phyloP scores from a whole-genome alignment of 2,329 filamentous ascomycete genomes.

The Diaporthe australafricana region DNA sequence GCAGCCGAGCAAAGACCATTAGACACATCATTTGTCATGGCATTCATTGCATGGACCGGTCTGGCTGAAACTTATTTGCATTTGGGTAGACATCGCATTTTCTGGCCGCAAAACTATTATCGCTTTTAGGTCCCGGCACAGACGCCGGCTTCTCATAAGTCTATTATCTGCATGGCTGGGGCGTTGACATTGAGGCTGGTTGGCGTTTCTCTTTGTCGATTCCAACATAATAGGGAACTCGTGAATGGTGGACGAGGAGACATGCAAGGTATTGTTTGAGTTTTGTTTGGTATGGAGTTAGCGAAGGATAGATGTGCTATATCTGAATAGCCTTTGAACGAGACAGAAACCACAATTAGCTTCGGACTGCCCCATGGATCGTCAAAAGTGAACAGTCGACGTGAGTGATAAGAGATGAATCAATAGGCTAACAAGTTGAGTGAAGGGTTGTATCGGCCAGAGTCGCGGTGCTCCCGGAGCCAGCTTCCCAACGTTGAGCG shows the following conservation, averaged over 20 bases:
- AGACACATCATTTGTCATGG: slow-evolving; percentile 26
- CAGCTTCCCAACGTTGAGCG: slow-evolving; percentile 25
- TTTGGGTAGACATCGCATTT: slow-evolving; percentile 34
- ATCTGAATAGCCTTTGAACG: slow-evolving; percentile 28
- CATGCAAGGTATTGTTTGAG: slow-evolving; percentile 16
- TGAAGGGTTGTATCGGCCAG: too few species aligned
- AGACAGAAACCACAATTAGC: slow-evolving; percentile 6
- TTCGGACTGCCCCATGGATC: neutral
- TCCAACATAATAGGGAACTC: slow-evolving; percentile 20
- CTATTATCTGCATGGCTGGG: slow-evolving; percentile 35
- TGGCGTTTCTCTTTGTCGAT: slow-evolving; percentile 26
- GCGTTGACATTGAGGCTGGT: slow-evolving; percentile 28
- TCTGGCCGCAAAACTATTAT: slow-evolving; percentile 34
- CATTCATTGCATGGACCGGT: slow-evolving; percentile 34
- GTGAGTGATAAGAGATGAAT: neutral
- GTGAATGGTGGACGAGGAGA: slow-evolving; percentile 9
- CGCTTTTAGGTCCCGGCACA: slow-evolving; percentile 18
- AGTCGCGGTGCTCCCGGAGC: neutral
- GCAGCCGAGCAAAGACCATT: slow-evolving; percentile 6
- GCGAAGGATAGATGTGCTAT: slow-evolving; percentile 23
- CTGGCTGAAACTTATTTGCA: slow-evolving; percentile 27
- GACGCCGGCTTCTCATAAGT: slow-evolving; percentile 18
- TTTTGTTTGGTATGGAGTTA: slow-evolving; percentile 23
- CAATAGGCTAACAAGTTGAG: neutral
- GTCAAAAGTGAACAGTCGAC: neutral